Percentiles rank a stretch among this genome's conserved stretches.
Conservation (phyloP, 176 grass and related monocot species). For the Carex parvula region DNA sequence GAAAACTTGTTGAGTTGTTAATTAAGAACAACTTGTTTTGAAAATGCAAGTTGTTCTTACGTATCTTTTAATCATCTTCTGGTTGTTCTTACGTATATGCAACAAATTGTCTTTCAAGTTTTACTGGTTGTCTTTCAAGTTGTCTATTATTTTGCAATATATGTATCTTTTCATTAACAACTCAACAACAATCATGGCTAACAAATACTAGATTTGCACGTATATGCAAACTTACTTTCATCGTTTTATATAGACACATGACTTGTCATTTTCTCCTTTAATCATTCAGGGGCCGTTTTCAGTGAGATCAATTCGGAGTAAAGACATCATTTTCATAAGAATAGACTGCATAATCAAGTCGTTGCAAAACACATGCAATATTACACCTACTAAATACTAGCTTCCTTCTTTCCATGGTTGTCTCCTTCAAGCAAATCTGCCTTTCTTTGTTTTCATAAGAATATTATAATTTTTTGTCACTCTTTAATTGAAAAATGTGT, state of each 20-base stretch:
- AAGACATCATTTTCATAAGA: neutral
- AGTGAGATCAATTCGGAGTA: neutral
- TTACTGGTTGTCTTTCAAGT: no score
- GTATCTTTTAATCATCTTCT: no score
- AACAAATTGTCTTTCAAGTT: no score
- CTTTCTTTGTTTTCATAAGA: neutral
- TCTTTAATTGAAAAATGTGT: no score
- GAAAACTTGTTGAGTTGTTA: no score
- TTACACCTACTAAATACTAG: neutral
- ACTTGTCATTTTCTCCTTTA: neutral
- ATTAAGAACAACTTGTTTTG: no score
- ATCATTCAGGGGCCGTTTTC: neutral
- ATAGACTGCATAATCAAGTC: no score
- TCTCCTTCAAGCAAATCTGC: neutral
- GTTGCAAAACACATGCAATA: slow-evolving; percentile 3
- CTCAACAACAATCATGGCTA: neutral
- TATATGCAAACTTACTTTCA: neutral
- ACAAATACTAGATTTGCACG: neutral
- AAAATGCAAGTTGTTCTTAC: no score
- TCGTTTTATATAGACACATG: neutral
- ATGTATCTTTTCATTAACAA: neutral
- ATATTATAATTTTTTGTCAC: no score
- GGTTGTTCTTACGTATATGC: no score
- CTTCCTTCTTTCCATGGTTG: neutral
- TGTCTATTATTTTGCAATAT: neutral